Evolutionary conservation across 306 rosid genomes (phyloP), one percentile per base, ranked within the genome.

Genomic region (Comarum palustre): DNA sequence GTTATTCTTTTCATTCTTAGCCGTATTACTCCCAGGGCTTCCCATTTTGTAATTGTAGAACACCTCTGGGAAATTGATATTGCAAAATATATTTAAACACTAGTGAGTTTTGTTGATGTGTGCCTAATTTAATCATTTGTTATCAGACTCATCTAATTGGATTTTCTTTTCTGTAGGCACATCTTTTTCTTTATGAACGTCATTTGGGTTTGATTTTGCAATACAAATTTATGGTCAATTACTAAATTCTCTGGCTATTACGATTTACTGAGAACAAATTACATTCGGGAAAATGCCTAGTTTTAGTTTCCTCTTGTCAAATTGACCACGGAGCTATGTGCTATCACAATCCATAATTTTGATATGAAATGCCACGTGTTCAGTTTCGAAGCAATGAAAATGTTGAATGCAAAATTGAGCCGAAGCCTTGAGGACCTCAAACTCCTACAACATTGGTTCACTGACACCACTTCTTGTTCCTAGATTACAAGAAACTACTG

Each of bases 401-500:
- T 50, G 6, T 19, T 43, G n/a, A 69, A 69, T 34, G 11, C 9
- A 17, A 46, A 60, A 41, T 14, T 54, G 20, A 14, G 9, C 64
- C 41, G 38, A 52, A 71, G 74, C 39, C 6, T 25, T 17, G 51
- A 38, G 51, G 38, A 25, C 66, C 75, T 55, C 54, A 71, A 71
- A 39, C 66, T 52, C 42, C 52, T 24, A 71, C 38, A 9, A 5
- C 41, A 38, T 55, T 39, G 41, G 20, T 19, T 62, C 46, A 62
- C 68, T 19, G 5, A 36, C 41, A 61, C 45, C 22, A 79, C 25
- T 60, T 66, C 27, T 64, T 36, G 50, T 31, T 27, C 47, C 57
- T 19, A 36, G 8, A 29, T 16, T 62, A 32, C 67, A 8, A 5
- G 67, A 19, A 62, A 34, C 24, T 34, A 8, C 20, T 59, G 6